A percentile compares a stretch with the other conserved stretches of the same genome.
phyloP scores from a whole-genome alignment of 768 basidiomycete genomes.

The Rhodotorula taiwanensis region DNA sequence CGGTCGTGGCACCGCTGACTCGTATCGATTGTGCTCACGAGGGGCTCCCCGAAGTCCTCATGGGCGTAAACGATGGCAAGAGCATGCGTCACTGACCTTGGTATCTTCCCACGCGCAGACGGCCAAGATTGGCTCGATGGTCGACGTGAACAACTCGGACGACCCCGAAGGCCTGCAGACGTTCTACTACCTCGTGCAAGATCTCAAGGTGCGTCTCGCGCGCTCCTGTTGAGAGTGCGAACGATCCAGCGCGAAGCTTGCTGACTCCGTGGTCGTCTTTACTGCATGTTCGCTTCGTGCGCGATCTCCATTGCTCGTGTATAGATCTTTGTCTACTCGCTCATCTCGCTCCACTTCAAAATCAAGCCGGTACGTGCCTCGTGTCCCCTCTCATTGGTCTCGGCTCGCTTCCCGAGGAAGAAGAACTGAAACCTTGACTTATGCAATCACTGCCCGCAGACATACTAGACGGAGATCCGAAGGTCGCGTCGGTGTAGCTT shows the following conservation, averaged over 20 bases:
- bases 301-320: no score
- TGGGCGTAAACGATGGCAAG: slow-evolving; percentile 6
- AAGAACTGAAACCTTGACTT: not conserved
- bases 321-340: slow-evolving; percentile 94
- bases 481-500: no score
- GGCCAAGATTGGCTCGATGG: slow-evolving; percentile 92
- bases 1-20: not conserved
- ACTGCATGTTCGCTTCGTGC: no score
- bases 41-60: not conserved
- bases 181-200: slow-evolving; percentile 98
- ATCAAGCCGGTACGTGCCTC: slow-evolving; percentile 78
- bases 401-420: not conserved
- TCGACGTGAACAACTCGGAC: slow-evolving; percentile 92
- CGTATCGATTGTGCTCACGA: not conserved
- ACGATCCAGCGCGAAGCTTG: not conserved
- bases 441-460: no score
- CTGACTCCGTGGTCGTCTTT: not conserved
- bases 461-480: no score
- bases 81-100: no score
- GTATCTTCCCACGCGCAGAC: slow-evolving; percentile 54
- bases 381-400: no score
- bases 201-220: slow-evolving; percentile 65
- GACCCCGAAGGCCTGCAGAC: slow-evolving; percentile 96
- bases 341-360: slow-evolving; percentile 98
- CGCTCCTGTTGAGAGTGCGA: not conserved